Base-by-base conservation (phyloP, 2,329 filamentous ascomycete genomes). In the Ambrosiella beaveri region DNA sequence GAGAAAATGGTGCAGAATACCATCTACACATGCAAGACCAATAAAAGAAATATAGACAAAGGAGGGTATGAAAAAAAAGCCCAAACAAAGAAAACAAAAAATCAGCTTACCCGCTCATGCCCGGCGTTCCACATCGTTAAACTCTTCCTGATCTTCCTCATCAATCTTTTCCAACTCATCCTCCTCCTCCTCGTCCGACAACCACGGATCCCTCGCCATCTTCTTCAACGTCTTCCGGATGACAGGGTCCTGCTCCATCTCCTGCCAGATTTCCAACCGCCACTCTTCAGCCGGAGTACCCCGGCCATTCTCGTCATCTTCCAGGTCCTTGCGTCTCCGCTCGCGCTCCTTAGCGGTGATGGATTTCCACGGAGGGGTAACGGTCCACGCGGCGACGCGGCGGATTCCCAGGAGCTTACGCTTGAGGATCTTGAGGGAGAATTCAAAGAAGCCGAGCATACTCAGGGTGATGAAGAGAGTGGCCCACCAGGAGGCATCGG, bases 401-500 rank as follows among this genome's bases (percentile, higher is more conserved):
- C 49, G 56, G 13, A 61, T 62, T 0, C 77, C 64, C 17, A 76
- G 68, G 47, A 80, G 61, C 40, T 70, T 70, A 1, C 74, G 71
- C 63, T 75, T 75, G 7, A 70, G 60, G 0, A 71, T 68, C 61
- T 74, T 79, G 61, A 83, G 77, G 1, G 76, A 74, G 6, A 88
- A 68, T 64, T 94, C 87, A 47, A 88, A 73, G 11, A 81, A 68
- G 11, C 83, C 71, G 3, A 86, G 75, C 0, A 79, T 68, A 7
- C 74, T 69, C 0, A 89, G 68, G 2, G 82, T 78, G 35, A 86
- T 70, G 50, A 90, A 73, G 1, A 90, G 70, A 0, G 80, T 80
- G 1, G 78, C 71, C 86, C 87, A 95, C 85, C 88, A 94, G 0
- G 78, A 71, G 0, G 79, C 70, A 61, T 87, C 84, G 19, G 71